A percentile compares a stretch with the other conserved stretches of the same genome.
Evolutionary conservation across 805 yeast species (phyloP).

Genomic region (Kodamaea sagamina): DNA sequence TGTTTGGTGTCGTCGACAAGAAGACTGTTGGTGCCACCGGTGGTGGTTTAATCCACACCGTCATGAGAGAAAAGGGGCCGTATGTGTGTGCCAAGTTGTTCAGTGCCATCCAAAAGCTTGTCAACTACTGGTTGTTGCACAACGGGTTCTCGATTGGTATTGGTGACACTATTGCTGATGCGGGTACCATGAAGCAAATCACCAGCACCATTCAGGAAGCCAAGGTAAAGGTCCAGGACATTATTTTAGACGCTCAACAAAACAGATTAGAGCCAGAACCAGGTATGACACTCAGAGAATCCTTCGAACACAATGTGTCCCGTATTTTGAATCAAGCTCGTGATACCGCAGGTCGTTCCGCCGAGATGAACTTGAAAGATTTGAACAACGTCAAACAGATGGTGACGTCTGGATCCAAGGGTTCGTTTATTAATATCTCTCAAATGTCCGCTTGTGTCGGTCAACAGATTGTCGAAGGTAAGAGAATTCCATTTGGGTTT

Average conservation of each 20-base stretch:
- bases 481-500: conserved; percentile 97
- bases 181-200: conserved; percentile 90
- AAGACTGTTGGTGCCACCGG: conserved; percentile 98
- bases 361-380: conserved; percentile 93
- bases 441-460: conserved; percentile 99
- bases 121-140: conserved; percentile 93
- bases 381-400: conserved; percentile 96
- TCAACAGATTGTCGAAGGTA: conserved; percentile 99
- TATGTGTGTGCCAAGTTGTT: conserved; percentile 84
- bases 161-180: conserved; percentile 99
- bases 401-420: conserved; percentile 99
- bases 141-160: conserved; percentile 98
- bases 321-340: conserved; percentile 96
- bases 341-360: conserved; percentile 98
- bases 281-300: conserved; percentile 99
- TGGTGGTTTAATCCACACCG: conserved; percentile 97
- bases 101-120: conserved; percentile 91
- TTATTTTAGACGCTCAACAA: conserved; percentile 87
- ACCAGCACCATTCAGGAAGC: conserved; percentile 93
- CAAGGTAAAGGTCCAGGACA: conserved; percentile 90
- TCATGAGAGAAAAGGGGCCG: conserved; percentile 97
- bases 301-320: conserved; percentile 96
- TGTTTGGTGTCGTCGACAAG: conserved; percentile 97
- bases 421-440: conserved; percentile 97
- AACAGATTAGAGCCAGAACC: conserved; percentile 92